Percentiles rank a stretch among this genome's conserved stretches.
Conservation (phyloP, 768 basidiomycete species). For the Basidioascus undulatus region DNA sequence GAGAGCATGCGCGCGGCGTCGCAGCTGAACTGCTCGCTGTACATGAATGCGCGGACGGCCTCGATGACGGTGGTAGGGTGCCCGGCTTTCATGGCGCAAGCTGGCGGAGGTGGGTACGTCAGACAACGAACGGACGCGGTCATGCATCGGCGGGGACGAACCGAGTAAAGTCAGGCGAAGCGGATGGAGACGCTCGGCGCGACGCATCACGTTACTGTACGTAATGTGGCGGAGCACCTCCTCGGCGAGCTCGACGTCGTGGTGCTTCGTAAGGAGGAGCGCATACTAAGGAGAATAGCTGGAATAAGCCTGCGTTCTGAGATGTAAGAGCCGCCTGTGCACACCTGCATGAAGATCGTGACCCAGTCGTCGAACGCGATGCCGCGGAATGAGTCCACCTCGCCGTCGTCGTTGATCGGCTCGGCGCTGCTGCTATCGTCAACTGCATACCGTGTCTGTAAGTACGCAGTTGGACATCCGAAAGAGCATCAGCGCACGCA, state of each 20-base stretch:
- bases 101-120: conserved; percentile 20
- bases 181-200: conserved; percentile 33
- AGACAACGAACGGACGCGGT: not conserved
- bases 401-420: conserved; percentile 18
- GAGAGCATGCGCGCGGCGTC: conserved; percentile 58
- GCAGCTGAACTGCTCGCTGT: conserved; percentile 58
- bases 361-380: conserved; percentile 69
- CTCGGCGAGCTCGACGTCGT: conserved; percentile 39
- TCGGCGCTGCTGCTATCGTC: conserved; percentile 27
- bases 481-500: conserved; percentile 5
- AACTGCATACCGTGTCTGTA: conserved; percentile 23
- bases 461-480: not conserved
- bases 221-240: conserved; percentile 53
- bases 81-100: conserved; percentile 40
- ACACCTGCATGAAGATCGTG: conserved; percentile 57
- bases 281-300: conserved; percentile 32
- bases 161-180: conserved; percentile 56
- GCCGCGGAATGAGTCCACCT: conserved; percentile 50
- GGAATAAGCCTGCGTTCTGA: not conserved
- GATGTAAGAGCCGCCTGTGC: conserved; percentile 6
- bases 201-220: conserved; percentile 36
- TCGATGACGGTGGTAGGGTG: conserved; percentile 38
- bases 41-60: conserved; percentile 51
- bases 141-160: conserved; percentile 19
- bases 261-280: conserved; percentile 39